Evolutionary conservation across 805 yeast genomes (phyloP).

Genomic region (Debaryomyces prosopidis): DNA sequence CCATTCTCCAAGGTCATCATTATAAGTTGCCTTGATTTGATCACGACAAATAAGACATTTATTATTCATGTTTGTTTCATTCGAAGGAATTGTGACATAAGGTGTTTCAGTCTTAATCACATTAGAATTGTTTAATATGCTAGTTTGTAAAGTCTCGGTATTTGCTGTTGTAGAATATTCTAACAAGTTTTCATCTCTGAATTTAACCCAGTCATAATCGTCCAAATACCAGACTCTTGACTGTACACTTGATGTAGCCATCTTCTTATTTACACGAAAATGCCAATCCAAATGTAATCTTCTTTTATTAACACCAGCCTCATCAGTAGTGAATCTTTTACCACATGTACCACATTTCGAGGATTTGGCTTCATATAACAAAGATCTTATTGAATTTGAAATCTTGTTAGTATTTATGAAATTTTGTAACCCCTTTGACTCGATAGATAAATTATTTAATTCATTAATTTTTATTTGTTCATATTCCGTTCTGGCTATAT

Average conservation of each 20-base stretch:
- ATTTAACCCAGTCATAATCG: slow-evolving; percentile 69
- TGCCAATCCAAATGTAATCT: slow-evolving; percentile 92
- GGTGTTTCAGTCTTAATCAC: slow-evolving; percentile 11
- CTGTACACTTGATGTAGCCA: slow-evolving; percentile 51
- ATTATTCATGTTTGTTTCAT: slow-evolving; percentile 53
- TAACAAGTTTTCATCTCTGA: slow-evolving; percentile 61
- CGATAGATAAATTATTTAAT: slow-evolving; percentile 24
- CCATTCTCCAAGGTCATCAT: slow-evolving; percentile 48
- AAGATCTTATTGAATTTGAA: slow-evolving; percentile 28
- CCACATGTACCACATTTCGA: slow-evolving; percentile 90
- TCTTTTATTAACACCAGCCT: slow-evolving; percentile 53
- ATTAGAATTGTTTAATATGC: slow-evolving; percentile 1
- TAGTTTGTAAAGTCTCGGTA: slow-evolving; percentile 1
- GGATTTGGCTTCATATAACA: slow-evolving; percentile 60
- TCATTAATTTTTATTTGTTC: slow-evolving; percentile 35
- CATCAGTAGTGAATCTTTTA: slow-evolving; percentile 69
- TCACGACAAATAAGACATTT: slow-evolving; percentile 44
- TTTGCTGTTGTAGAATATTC: slow-evolving; percentile 28
- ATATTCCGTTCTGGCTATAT: slow-evolving; percentile 28
- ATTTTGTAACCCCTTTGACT: slow-evolving; percentile 25
- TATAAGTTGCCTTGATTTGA: slow-evolving; percentile 41
- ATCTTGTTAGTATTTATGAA: slow-evolving; percentile 41
- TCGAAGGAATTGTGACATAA: slow-evolving; percentile 68
- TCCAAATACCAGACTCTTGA: slow-evolving; percentile 82
- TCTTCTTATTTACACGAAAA: slow-evolving; percentile 82